Percentiles rank a stretch among this genome's conserved stretches.
Conservation (phyloP, 768 basidiomycete genomes). For the Amylocystis lapponica region DNA sequence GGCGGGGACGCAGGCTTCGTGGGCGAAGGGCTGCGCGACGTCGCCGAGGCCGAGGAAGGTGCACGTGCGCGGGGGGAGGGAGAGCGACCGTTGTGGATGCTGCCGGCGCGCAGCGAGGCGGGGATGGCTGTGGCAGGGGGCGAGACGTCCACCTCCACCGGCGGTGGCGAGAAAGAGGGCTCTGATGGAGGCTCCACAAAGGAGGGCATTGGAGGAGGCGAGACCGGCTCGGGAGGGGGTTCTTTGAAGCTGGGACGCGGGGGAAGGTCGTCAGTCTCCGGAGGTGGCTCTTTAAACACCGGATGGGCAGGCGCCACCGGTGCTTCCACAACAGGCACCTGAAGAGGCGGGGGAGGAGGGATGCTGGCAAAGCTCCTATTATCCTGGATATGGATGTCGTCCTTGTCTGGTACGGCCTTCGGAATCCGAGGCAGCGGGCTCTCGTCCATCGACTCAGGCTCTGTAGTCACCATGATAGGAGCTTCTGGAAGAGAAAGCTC, state of each 20-base stretch:
- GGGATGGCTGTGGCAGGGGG: constrained; percentile 16
- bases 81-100: constrained; percentile 13
- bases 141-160: constrained; percentile 42
- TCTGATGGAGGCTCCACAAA: constrained; percentile 18
- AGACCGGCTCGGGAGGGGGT: constrained; percentile 22
- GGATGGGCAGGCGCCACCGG: constrained; percentile 29
- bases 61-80: constrained; percentile 28
- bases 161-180: constrained; percentile 26
- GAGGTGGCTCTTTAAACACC: constrained; percentile 57
- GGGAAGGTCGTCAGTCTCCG: constrained; percentile 47
- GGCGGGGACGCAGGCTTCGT: constrained; percentile 43
- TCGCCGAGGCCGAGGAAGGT: constrained; percentile 27
- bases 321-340: no score
- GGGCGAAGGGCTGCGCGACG: constrained; percentile 25
- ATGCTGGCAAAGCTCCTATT: constrained; percentile 1
- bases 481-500: neutral
- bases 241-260: constrained; percentile 36
- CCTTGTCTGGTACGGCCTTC: constrained; percentile 7
- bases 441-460: constrained; percentile 16
- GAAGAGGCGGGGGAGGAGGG: constrained; percentile 8
- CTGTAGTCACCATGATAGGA: constrained; percentile 6
- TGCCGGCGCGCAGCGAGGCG: constrained; percentile 4
- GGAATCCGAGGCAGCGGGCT: constrained; percentile 22
- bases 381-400: constrained; percentile 10
- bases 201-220: constrained; percentile 12